Evolutionary conservation across 1,139 yeast genomes (phyloP).

Genomic region (Blastobotrys serpentis): DNA sequence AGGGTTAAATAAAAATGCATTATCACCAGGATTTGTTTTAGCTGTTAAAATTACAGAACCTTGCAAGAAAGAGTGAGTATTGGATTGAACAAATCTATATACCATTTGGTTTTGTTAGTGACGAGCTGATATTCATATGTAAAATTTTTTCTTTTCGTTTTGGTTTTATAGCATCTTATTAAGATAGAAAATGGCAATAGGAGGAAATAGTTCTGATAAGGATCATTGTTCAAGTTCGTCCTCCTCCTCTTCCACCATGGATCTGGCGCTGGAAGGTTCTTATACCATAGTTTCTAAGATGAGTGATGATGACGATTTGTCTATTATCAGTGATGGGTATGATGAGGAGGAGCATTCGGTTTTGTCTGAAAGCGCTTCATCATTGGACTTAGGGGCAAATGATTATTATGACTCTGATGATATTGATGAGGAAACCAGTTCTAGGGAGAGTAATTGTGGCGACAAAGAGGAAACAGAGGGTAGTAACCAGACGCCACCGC

Average conservation of each 20-base stretch:
- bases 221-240: conserved; percentile 5
- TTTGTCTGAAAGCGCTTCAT: conserved; percentile 7
- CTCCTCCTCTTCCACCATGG: conserved; percentile 7
- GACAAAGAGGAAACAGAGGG: not conserved
- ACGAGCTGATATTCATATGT: not conserved
- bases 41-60: conserved; percentile 1
- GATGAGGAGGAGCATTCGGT: conserved; percentile 6
- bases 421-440: not conserved
- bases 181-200: conserved; percentile 9
- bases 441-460: not conserved
- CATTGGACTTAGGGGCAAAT: not conserved
- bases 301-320: conserved; percentile 21
- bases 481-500: not conserved
- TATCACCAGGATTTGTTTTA: not conserved
- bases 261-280: conserved; percentile 12
- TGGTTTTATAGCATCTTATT: not conserved
- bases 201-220: conserved; percentile 6
- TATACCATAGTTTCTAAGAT: conserved; percentile 23
- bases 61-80: conserved; percentile 2
- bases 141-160: not conserved
- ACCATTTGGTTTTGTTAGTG: no score
- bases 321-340: conserved; percentile 8
- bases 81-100: no score
- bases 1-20: conserved; percentile 1
- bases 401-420: conserved; percentile 10